Conservation (phyloP, 345 rosid genomes). For the Nasturtium officinale region DNA sequence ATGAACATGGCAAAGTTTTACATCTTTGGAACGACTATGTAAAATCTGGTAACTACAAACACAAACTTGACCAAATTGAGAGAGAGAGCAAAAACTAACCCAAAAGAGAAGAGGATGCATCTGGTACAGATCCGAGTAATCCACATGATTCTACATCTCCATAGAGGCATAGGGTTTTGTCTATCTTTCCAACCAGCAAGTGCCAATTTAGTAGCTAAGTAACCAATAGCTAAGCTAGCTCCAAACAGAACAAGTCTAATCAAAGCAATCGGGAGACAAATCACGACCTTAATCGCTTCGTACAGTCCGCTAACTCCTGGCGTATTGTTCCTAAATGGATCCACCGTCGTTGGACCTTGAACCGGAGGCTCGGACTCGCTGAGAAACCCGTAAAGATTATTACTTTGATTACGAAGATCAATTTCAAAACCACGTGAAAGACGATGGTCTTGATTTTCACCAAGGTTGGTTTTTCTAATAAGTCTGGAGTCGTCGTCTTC, state of each 20-base stretch:
- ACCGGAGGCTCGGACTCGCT: constrained; percentile 56
- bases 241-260: constrained; percentile 70
- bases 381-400: constrained; percentile 61
- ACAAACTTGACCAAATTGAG: neutral
- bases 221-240: constrained; percentile 62
- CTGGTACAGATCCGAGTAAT: constrained; percentile 76
- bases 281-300: constrained; percentile 68
- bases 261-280: constrained; percentile 73
- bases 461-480: constrained; percentile 2
- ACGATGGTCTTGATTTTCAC: constrained; percentile 21
- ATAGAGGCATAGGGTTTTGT: constrained; percentile 82
- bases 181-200: constrained; percentile 82
- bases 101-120: constrained; percentile 84
- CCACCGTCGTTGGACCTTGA: constrained; percentile 54
- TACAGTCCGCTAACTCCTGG: constrained; percentile 60
- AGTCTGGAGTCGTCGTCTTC: constrained; percentile 30
- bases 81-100: constrained; percentile 47
- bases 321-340: constrained; percentile 78
- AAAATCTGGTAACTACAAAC: neutral
- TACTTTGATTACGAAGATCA: constrained; percentile 21
- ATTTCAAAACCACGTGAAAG: constrained; percentile 20
- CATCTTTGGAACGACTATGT: neutral
- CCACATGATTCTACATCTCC: constrained; percentile 92
- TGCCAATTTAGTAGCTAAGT: constrained; percentile 71
- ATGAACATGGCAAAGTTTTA: neutral